phyloP scores from a whole-genome alignment of 2,329 filamentous ascomycete species.

The Colletotrichum chrysophilum region DNA sequence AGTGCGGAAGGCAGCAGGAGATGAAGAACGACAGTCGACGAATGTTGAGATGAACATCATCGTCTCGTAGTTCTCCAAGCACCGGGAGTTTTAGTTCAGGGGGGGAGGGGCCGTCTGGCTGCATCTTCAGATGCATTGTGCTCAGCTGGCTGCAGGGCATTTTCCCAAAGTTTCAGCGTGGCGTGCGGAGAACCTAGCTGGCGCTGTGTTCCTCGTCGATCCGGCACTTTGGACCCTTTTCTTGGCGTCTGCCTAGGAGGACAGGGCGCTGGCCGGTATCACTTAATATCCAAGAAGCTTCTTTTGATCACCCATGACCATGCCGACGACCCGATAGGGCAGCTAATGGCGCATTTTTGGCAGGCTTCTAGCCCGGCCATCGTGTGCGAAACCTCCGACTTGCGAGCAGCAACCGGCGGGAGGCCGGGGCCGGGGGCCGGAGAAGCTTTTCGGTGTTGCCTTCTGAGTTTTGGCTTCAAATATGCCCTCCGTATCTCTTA shows the following conservation, averaged over 20 bases:
- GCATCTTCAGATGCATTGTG: not conserved
- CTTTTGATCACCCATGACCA: not conserved
- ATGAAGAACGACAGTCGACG: not conserved
- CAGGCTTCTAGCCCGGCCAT: not conserved
- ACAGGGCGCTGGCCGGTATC: not conserved
- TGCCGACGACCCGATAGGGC: not conserved
- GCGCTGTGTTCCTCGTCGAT: not conserved
- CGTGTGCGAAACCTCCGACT: not conserved
- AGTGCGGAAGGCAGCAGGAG: not conserved
- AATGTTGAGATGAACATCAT: constrained; percentile 3
- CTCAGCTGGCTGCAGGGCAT: not conserved
- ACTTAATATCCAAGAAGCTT: not conserved
- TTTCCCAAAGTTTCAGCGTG: not conserved
- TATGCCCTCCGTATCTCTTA: not conserved
- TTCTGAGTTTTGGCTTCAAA: not conserved
- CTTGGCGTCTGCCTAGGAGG: not conserved
- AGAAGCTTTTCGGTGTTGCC: not conserved
- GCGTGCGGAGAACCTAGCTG: constrained; percentile 6
- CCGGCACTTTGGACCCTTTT: not conserved
- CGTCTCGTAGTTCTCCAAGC: not conserved
- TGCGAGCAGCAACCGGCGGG: not conserved
- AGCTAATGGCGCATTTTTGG: not conserved
- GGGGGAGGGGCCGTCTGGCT: not conserved
- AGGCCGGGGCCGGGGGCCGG: not conserved
- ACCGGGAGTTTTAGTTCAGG: not conserved